These are phyloP conservation scores for Trichophyton schoenleinii DNA, from an alignment of 2,329 filamentous ascomycete species.

Conservation along the genomic window DNA sequence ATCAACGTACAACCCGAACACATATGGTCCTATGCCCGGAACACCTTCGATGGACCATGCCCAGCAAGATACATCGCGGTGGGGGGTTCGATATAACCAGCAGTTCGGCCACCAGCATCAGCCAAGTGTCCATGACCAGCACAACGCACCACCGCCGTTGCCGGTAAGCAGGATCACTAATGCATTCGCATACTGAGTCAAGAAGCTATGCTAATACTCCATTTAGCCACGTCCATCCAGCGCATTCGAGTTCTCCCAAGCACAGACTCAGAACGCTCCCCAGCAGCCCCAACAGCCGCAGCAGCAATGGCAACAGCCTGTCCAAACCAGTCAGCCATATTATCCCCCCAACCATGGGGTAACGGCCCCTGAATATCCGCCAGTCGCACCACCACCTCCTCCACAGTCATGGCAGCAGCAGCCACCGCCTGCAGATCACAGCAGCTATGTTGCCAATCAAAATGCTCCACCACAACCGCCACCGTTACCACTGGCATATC, in stretches of 20 bases:
- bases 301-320: background rate
- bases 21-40: slow-evolving; percentile 25
- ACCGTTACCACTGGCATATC: slow-evolving; percentile 30
- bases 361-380: slow-evolving; percentile 9
- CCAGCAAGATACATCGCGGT: slow-evolving; percentile 24
- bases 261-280: slow-evolving; percentile 13
- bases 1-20: slow-evolving; percentile 23
- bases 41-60: slow-evolving; percentile 1
- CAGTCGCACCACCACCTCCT: slow-evolving; percentile 12
- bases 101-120: slow-evolving; percentile 11
- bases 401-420: slow-evolving; percentile 7
- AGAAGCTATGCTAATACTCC: background rate
- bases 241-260: slow-evolving; percentile 18
- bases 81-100: slow-evolving; percentile 34
- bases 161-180: slow-evolving; percentile 20
- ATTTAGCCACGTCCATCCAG: slow-evolving; percentile 28
- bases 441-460: slow-evolving; percentile 15
- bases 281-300: background rate
- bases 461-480: slow-evolving; percentile 29
- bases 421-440: slow-evolving; percentile 15
- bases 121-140: slow-evolving; percentile 9
- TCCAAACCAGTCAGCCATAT: slow-evolving; percentile 10
- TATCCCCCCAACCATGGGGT: slow-evolving; percentile 10
- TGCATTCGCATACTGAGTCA: background rate
- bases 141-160: slow-evolving; percentile 23